A percentile compares a stretch with the other conserved stretches of the same genome.
These are phyloP conservation scores for Pogostemon cablin DNA, from an alignment of 257 asterid species.

Conservation along the genomic window DNA sequence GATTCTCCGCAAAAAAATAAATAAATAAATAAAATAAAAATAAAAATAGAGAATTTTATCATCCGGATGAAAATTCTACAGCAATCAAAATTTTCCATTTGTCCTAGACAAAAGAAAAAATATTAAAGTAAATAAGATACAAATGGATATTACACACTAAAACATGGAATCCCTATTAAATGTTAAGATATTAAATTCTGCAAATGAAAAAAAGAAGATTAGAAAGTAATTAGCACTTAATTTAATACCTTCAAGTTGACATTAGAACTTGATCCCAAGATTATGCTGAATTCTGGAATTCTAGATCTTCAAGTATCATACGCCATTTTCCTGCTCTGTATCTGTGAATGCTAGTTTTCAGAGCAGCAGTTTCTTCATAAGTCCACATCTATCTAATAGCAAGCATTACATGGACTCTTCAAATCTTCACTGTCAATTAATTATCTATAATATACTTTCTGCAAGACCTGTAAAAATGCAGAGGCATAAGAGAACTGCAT, in stretches of 20 bases:
- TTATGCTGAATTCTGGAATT: conserved; percentile 55
- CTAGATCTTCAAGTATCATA: conserved; percentile 82
- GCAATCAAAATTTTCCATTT: conserved; percentile 97
- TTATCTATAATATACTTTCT: not conserved
- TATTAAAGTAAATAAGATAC: too few relatives aligned
- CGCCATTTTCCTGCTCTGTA: conserved; percentile 97
- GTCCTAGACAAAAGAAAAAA: conserved; percentile 54
- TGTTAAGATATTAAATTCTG: conserved; percentile 13
- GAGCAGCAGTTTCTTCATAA: conserved; percentile 96
- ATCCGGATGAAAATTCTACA: too few relatives aligned
- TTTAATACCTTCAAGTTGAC: conserved; percentile 89
- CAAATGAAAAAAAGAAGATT: conserved; percentile 18
- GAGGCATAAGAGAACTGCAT: conserved; percentile 10
- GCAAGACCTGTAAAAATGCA: conserved; percentile 30
- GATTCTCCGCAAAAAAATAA: conserved; percentile 56
- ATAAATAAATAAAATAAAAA: too few relatives aligned
- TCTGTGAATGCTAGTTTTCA: conserved; percentile 86
- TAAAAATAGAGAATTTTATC: too few relatives aligned
- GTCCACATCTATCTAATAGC: conserved; percentile 99
- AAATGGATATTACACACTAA: not conserved
- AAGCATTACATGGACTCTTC: conserved; percentile 59
- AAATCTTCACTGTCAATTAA: conserved; percentile 31
- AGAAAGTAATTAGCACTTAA: conserved; percentile 5
- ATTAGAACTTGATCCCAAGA: conserved; percentile 83
- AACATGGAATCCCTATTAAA: too few relatives aligned